These are phyloP conservation scores for Ophiostoma sp. DNA, from an alignment of 2,329 filamentous ascomycete species.

Conservation along the genomic window DNA sequence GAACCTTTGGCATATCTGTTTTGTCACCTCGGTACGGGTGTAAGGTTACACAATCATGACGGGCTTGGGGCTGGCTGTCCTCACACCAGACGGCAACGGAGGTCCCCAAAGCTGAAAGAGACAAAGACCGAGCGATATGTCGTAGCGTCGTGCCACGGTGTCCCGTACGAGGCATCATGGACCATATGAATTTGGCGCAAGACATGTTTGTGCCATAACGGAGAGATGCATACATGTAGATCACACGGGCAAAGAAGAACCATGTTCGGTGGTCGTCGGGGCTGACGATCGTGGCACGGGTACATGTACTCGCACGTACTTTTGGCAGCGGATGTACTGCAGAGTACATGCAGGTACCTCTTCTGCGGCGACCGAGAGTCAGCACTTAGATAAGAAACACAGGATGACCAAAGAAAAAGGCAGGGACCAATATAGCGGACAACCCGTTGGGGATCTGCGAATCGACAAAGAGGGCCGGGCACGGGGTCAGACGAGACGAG, in stretches of 20 bases:
- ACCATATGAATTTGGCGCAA: background rate
- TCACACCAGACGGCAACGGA: background rate
- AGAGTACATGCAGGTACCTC: constrained; percentile 11
- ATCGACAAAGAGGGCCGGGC: background rate
- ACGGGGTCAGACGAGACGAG: no score
- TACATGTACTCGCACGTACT: background rate
- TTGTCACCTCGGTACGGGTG: background rate
- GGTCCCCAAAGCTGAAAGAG: background rate
- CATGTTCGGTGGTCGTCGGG: background rate
- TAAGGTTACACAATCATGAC: background rate
- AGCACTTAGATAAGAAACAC: background rate
- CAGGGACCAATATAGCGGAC: constrained; percentile 16
- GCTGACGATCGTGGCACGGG: background rate
- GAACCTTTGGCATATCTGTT: background rate
- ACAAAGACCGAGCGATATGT: constrained; percentile 11
- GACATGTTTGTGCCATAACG: constrained; percentile 5
- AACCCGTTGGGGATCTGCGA: constrained; percentile 24
- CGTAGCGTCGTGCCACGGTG: constrained; percentile 4
- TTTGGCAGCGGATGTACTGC: background rate
- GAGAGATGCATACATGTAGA: background rate
- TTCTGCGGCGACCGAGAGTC: background rate
- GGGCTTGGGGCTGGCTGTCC: background rate
- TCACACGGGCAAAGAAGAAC: background rate
- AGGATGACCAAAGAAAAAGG: background rate
- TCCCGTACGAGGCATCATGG: background rate